phyloP scores from a whole-genome alignment of 2,329 filamentous ascomycete genomes.

The Talaromyces sp. region DNA sequence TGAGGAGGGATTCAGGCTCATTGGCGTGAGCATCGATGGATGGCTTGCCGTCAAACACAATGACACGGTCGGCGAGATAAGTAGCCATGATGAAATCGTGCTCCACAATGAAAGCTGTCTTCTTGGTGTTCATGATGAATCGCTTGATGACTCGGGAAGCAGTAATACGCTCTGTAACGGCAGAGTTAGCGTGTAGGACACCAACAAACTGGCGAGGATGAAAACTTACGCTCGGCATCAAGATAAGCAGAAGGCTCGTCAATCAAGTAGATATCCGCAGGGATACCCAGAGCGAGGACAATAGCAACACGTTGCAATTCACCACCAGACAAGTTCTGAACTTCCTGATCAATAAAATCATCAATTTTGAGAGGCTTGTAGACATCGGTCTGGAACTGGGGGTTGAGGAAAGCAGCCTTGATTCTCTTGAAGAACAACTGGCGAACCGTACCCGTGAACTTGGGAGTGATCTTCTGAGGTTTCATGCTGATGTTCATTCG shows the following conservation, averaged over 20 bases:
- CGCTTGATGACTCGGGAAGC: slow-evolving; percentile 97
- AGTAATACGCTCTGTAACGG: slow-evolving; percentile 72
- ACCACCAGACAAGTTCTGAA: slow-evolving; percentile 98
- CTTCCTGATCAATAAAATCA: slow-evolving; percentile 99
- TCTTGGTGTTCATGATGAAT: slow-evolving; percentile 99
- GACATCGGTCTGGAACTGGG: slow-evolving; percentile 98
- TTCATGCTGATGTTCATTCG: slow-evolving; percentile 99
- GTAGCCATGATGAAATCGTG: slow-evolving; percentile 99
- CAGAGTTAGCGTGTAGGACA: not conserved
- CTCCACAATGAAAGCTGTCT: slow-evolving; percentile 98
- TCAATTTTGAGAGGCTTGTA: slow-evolving; percentile 99
- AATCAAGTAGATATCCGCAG: slow-evolving; percentile 97
- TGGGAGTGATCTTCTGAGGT: slow-evolving; percentile 98
- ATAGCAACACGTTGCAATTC: slow-evolving; percentile 99
- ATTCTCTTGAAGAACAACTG: slow-evolving; percentile 99
- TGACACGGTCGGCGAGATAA: slow-evolving; percentile 85
- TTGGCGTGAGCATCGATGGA: slow-evolving; percentile 86
- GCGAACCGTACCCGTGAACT: slow-evolving; percentile 93
- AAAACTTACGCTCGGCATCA: slow-evolving; percentile 70
- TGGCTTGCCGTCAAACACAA: slow-evolving; percentile 94
- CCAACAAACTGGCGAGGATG: not conserved
- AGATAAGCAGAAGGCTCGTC: slow-evolving; percentile 97
- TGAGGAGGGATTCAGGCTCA: slow-evolving; percentile 83
- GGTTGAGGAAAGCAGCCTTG: slow-evolving; percentile 90
- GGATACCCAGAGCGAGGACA: slow-evolving; percentile 89